A percentile compares a stretch with the other conserved stretches of the same genome.
These are phyloP conservation scores for Sphaerobolus stellatus DNA, from an alignment of 1,284 basidiomycete species.

Conservation along the genomic window DNA sequence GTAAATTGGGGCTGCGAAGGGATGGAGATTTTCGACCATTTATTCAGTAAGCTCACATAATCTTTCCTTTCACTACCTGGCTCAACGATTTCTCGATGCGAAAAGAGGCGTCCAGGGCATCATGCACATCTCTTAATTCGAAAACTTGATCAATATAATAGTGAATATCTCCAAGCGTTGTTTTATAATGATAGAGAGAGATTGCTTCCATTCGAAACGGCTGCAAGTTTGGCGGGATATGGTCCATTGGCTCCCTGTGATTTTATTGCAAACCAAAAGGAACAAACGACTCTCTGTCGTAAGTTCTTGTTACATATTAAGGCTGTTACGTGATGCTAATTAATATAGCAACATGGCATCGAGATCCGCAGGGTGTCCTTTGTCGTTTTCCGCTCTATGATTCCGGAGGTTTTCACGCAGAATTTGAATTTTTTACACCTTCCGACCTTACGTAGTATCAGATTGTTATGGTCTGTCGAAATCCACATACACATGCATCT, in stretches of 20 bases:
- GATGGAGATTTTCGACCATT: not conserved
- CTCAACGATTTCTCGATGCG: slow-evolving; percentile 11
- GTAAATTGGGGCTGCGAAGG: not conserved
- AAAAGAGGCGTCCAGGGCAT: slow-evolving; percentile 11
- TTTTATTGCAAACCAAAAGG: slow-evolving; percentile 16
- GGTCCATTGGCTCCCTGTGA: slow-evolving; percentile 21
- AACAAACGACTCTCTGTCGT: slow-evolving; percentile 22
- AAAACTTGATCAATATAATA: slow-evolving; percentile 24
- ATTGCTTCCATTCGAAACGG: slow-evolving; percentile 2
- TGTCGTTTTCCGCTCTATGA: slow-evolving; percentile 9
- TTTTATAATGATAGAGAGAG: slow-evolving; percentile 5
- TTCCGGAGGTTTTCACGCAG: slow-evolving; percentile 14
- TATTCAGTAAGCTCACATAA: slow-evolving; percentile 6
- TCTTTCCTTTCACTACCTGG: not conserved
- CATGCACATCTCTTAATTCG: slow-evolving; percentile 19
- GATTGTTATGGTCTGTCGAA: slow-evolving; percentile 18
- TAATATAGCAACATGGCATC: slow-evolving; percentile 24
- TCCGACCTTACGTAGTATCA: slow-evolving; percentile 20
- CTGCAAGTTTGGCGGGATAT: slow-evolving; percentile 18
- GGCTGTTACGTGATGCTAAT: not conserved
- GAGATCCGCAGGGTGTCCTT: slow-evolving; percentile 13
- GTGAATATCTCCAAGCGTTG: slow-evolving; percentile 21
- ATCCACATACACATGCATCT: slow-evolving; percentile 17
- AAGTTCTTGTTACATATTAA: slow-evolving; percentile 2
- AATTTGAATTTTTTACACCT: slow-evolving; percentile 22